A percentile compares a stretch with the other conserved stretches of the same genome.
phyloP scores from a whole-genome alignment of 345 rosid genomes.

The Pelargonium nanum region DNA sequence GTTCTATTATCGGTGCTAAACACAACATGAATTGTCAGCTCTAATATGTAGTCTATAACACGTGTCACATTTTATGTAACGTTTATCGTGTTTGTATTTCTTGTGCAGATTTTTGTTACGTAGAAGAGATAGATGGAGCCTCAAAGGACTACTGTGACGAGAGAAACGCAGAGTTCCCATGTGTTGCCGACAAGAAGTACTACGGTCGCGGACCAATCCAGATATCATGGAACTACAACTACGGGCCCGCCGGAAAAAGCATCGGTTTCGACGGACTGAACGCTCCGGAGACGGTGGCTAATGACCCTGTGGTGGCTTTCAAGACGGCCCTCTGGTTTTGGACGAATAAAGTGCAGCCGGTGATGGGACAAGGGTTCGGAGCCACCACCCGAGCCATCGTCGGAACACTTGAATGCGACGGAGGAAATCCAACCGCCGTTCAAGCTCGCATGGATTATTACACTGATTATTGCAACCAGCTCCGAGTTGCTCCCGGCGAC shows the following conservation, averaged over 20 bases:
- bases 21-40: too few relatives aligned
- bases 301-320: not conserved
- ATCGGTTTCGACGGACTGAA: not conserved
- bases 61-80: too few relatives aligned
- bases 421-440: not conserved
- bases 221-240: conserved; percentile 2
- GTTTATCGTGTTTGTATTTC: too few relatives aligned
- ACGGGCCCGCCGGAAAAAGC: not conserved
- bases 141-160: conserved; percentile 6
- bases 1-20: too few relatives aligned
- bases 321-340: not conserved
- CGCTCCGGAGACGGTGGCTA: not conserved
- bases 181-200: not conserved
- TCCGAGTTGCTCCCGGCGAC: not conserved
- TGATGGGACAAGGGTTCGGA: not conserved
- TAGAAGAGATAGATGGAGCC: not conserved
- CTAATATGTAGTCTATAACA: too few relatives aligned
- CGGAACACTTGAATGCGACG: not conserved
- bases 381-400: not conserved
- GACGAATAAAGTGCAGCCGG: conserved; percentile 1
- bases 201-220: not conserved
- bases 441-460: not conserved
- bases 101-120: not conserved
- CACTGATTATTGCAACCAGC: not conserved
- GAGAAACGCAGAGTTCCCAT: not conserved